These are phyloP conservation scores for Daldinia childiae DNA, from an alignment of 495 filamentous ascomycete species.

Conservation along the genomic window DNA sequence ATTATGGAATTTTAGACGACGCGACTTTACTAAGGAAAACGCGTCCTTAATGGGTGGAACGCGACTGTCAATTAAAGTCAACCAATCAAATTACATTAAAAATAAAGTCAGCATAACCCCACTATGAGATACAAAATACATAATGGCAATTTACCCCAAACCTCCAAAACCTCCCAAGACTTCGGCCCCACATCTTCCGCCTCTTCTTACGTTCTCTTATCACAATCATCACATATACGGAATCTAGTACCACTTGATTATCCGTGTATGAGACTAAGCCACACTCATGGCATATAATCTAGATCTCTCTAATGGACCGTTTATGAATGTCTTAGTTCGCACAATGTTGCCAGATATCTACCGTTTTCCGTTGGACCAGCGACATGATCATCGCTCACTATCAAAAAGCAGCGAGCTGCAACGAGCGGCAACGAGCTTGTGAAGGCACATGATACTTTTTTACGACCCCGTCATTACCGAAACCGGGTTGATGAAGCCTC, in stretches of 20 bases:
- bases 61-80: conserved; percentile 38
- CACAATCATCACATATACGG: not conserved
- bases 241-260: not conserved
- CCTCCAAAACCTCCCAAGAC: not conserved
- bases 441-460: conserved; percentile 8
- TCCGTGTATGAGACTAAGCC: not conserved
- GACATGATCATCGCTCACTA: conserved; percentile 19
- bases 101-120: not conserved
- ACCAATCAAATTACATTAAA: conserved; percentile 20
- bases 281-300: not conserved
- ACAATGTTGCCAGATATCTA: not conserved
- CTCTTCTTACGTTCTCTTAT: not conserved
- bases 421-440: conserved; percentile 2
- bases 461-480: conserved; percentile 5
- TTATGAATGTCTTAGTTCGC: not conserved
- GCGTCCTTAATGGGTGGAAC: conserved; percentile 25
- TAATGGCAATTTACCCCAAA: not conserved
- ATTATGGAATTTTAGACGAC: conserved; percentile 24
- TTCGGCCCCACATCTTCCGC: not conserved
- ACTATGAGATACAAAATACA: not conserved
- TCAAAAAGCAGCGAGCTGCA: conserved; percentile 1
- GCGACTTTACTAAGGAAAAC: conserved; percentile 31
- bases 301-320: not conserved
- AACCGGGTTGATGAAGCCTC: conserved; percentile 3
- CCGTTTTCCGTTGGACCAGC: not conserved